phyloP scores from a whole-genome alignment of 306 rosid genomes.

The Castanea crenata region DNA sequence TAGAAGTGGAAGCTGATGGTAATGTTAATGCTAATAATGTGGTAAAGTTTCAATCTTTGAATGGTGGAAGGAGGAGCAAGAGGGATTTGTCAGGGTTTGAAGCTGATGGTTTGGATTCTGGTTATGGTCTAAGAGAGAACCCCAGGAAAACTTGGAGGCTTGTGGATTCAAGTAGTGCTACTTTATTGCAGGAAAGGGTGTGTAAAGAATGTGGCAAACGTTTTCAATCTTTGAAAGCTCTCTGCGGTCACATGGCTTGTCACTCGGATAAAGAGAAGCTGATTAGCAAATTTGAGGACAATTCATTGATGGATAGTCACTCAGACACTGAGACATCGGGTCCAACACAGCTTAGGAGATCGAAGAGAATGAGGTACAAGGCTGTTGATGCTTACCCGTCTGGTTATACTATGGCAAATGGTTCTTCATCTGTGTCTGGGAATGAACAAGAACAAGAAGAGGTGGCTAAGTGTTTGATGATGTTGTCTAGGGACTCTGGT shows the following conservation, averaged over 20 bases:
- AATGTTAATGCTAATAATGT: slow-evolving; percentile 21
- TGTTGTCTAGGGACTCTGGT: slow-evolving; percentile 62
- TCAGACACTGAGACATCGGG: slow-evolving; percentile 64
- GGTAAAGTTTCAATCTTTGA: slow-evolving; percentile 34
- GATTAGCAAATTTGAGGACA: slow-evolving; percentile 28
- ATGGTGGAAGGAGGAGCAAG: slow-evolving; percentile 43
- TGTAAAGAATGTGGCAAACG: slow-evolving; percentile 89
- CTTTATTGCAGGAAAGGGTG: slow-evolving; percentile 31
- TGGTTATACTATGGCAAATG: slow-evolving; percentile 22
- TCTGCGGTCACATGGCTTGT: slow-evolving; percentile 88
- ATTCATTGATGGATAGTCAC: slow-evolving; percentile 50
- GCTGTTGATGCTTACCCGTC: slow-evolving; percentile 27
- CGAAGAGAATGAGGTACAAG: slow-evolving; percentile 46
- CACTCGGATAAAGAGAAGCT: slow-evolving; percentile 70
- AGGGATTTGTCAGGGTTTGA: slow-evolving; percentile 49
- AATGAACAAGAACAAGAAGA: slow-evolving; percentile 63
- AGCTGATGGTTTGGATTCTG: slow-evolving; percentile 30
- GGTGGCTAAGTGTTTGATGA: slow-evolving; percentile 72
- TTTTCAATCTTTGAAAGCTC: slow-evolving; percentile 73
- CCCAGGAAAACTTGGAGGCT: slow-evolving; percentile 74
- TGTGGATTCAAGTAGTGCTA: slow-evolving; percentile 38
- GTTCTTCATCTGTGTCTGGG: slow-evolving; percentile 50
- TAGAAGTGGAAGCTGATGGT: slow-evolving; percentile 15
- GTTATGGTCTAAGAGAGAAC: slow-evolving; percentile 68
- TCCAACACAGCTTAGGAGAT: slow-evolving; percentile 39